Evolutionary conservation across 2,329 filamentous ascomycete species (phyloP).

Genomic region (Epichloe festucae): DNA sequence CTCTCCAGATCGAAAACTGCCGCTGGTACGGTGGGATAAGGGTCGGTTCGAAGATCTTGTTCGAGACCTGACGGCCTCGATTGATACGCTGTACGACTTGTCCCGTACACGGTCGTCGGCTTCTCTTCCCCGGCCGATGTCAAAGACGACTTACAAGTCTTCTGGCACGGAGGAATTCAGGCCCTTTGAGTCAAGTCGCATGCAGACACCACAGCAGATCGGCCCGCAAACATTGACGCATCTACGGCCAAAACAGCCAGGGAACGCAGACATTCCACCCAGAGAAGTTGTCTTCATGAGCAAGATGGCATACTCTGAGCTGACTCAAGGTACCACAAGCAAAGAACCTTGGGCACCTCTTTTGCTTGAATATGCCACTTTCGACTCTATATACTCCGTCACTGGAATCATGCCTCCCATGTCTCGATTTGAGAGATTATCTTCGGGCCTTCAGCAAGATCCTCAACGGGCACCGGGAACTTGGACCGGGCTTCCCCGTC

Average conservation of each 20-base stretch:
- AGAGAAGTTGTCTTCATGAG: constrained; percentile 37
- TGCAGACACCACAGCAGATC: constrained; percentile 48
- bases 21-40: constrained; percentile 53
- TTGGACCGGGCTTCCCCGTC: constrained; percentile 47
- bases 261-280: constrained; percentile 16
- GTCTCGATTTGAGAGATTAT: constrained; percentile 51
- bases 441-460: constrained; percentile 42
- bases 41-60: constrained; percentile 63
- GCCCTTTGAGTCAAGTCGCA: constrained; percentile 45
- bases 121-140: constrained; percentile 17
- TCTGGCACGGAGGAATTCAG: constrained; percentile 30
- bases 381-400: constrained; percentile 47
- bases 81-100: constrained; percentile 68
- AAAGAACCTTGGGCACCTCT: constrained; percentile 40
- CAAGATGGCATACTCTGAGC: constrained; percentile 37
- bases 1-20: constrained; percentile 38
- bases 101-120: constrained; percentile 49
- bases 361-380: constrained; percentile 58
- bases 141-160: constrained; percentile 23
- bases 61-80: constrained; percentile 60
- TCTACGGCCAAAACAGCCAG: constrained; percentile 28
- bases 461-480: constrained; percentile 38
- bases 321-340: constrained; percentile 28
- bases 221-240: constrained; percentile 40
- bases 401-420: constrained; percentile 53